A percentile compares a stretch with the other conserved stretches of the same genome.
Evolutionary conservation across 108 stramenopile genomes (phyloP).

Genomic region (Fragilariopsis cylindrus): DNA sequence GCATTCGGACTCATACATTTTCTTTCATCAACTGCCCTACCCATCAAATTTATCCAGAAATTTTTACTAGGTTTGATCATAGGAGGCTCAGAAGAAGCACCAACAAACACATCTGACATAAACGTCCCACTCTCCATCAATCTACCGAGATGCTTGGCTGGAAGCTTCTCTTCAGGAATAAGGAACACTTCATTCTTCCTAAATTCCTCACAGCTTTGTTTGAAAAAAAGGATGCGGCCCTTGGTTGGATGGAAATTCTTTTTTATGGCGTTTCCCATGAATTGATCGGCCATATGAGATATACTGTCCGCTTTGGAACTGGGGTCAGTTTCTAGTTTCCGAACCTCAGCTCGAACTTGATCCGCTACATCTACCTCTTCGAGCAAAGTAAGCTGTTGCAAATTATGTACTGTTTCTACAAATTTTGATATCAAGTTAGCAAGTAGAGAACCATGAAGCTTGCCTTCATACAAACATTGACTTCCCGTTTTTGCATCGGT

Average conservation of each 20-base stretch:
- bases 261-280: constrained; percentile 62
- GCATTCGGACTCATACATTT: constrained; percentile 34
- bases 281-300: constrained; percentile 50
- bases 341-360: constrained; percentile 50
- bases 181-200: constrained; percentile 35
- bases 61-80: constrained; percentile 17
- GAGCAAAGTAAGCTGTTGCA: constrained; percentile 59
- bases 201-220: constrained; percentile 48
- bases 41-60: constrained; percentile 37
- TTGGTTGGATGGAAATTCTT: constrained; percentile 75
- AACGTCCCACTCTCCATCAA: constrained; percentile 22
- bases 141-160: constrained; percentile 39
- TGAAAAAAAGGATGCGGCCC: constrained; percentile 59
- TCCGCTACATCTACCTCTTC: constrained; percentile 60
- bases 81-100: constrained; percentile 34
- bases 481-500: constrained; percentile 46
- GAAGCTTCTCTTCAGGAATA: constrained; percentile 49
- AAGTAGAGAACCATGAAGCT: constrained; percentile 52
- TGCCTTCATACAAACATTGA: constrained; percentile 53
- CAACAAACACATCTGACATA: constrained; percentile 40
- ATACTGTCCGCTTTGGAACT: constrained; percentile 41
- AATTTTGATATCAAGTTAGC: constrained; percentile 58
- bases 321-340: constrained; percentile 24
- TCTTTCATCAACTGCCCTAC: constrained; percentile 23
- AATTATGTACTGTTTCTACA: constrained; percentile 57